Percentiles rank a stretch among this genome's conserved stretches.
These are phyloP conservation scores for Macroventuria anomochaeta DNA, from an alignment of 2,329 filamentous ascomycete species.

Conservation along the genomic window DNA sequence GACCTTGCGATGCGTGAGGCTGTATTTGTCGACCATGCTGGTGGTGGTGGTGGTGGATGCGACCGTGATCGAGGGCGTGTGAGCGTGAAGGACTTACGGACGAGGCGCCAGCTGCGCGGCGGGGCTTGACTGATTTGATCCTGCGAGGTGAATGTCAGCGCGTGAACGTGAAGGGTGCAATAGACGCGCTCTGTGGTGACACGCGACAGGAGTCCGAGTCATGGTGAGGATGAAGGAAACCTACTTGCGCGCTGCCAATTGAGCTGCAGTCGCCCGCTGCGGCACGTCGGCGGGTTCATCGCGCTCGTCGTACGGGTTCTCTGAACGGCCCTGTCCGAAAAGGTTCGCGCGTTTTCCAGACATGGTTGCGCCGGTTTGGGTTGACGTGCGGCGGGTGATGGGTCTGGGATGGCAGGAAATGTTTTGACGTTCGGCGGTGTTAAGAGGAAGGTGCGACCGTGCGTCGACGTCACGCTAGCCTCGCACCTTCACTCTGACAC, in stretches of 20 bases:
- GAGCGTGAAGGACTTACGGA: slow-evolving; percentile 35
- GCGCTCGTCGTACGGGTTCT: slow-evolving; percentile 36
- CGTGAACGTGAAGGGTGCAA: slow-evolving; percentile 4
- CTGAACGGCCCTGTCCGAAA: slow-evolving; percentile 39
- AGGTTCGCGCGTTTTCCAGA: slow-evolving; percentile 37
- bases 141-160: slow-evolving; percentile 31
- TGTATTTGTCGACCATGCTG: slow-evolving; percentile 15
- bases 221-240: slow-evolving; percentile 40
- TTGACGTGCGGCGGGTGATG: slow-evolving; percentile 20
- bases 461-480: slow-evolving; percentile 11
- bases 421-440: slow-evolving; percentile 16
- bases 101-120: slow-evolving; percentile 28
- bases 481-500: neutral
- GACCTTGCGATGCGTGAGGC: slow-evolving; percentile 14
- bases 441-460: slow-evolving; percentile 4
- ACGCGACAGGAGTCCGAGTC: slow-evolving; percentile 5
- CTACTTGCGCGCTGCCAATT: slow-evolving; percentile 63
- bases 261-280: slow-evolving; percentile 61
- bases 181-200: neutral
- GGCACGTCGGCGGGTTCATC: slow-evolving; percentile 53
- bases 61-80: slow-evolving; percentile 3
- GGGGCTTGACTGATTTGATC: slow-evolving; percentile 37
- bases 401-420: slow-evolving; percentile 13
- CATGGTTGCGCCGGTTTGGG: slow-evolving; percentile 31
- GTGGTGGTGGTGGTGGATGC: neutral